Base-by-base conservation (phyloP, 164 flowering plant species). In the Liriodendron chinense region DNA sequence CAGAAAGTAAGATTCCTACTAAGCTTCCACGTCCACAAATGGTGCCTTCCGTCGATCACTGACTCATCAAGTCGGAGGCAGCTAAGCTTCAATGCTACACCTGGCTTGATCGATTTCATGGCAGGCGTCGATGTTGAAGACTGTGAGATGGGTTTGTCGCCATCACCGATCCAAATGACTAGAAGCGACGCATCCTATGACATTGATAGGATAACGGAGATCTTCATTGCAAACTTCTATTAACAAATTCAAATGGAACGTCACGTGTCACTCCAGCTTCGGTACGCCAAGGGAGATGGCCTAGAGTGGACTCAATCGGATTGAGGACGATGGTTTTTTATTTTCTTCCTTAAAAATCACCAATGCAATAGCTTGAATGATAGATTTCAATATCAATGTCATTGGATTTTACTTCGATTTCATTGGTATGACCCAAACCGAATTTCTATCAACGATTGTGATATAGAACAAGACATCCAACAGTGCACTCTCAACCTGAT, bases 201-300 rank as follows among this genome's bases (percentile, higher is more conserved):
- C 80, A 47, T 90, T 14, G 87, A 90, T 79, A 69, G 22, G 59
- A 86, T 77, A 70, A 89, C 90, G 0, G 93, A 90, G 65, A 72
- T 78, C 72, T 90, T 88, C 48, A 90, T 90, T 8, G 47, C 74
- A 0, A 90, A 86, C 70, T 90, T 90, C 72, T 80, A 84, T 12
- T 74, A 65, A 20, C 88, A 77, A n/a, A 85, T 90, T 70, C 78
- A 66, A 76, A 68, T 86, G 21, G 89, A 88, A 68, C 76, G 89
- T 56, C 86, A 88, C 78, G 80, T 86, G 20, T 81, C 80, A 8
- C 65, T 81, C 25, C 69, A 81, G 76, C 80, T 80, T 47, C 78
- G 65, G 21, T 78, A 80, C 28, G 71, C 74, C 66, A 77, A 75
- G 12, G 73, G 72, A 14, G n/a, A 72, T 25, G 75, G 76, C 20